These are phyloP conservation scores for Quercus phellos DNA, from an alignment of 331 rosid species.

Conservation along the genomic window DNA sequence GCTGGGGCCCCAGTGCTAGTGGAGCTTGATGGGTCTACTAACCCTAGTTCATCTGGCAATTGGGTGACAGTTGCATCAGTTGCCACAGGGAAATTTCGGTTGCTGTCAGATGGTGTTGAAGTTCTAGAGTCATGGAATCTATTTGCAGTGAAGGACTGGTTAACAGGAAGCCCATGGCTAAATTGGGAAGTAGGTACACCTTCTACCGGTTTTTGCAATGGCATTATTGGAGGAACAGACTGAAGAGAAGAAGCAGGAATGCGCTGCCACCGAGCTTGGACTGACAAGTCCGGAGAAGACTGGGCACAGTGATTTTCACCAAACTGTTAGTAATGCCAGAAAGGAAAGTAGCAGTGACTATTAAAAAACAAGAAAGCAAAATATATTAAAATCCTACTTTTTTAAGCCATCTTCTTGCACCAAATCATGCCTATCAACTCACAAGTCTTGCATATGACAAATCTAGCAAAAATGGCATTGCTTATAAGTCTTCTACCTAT, in stretches of 20 bases:
- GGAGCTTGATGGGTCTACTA: slow-evolving; percentile 52
- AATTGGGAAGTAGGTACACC: slow-evolving; percentile 51
- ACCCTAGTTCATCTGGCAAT: slow-evolving; percentile 73
- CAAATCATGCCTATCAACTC: background rate
- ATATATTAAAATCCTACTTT: background rate
- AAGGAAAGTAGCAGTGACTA: background rate
- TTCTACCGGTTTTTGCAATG: slow-evolving; percentile 58
- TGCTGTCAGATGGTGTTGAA: slow-evolving; percentile 55
- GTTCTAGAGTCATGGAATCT: slow-evolving; percentile 52
- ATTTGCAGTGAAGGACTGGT: slow-evolving; percentile 45
- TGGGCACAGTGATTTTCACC: slow-evolving; percentile 33
- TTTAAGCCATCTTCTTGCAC: background rate
- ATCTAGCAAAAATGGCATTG: background rate
- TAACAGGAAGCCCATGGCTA: slow-evolving; percentile 52
- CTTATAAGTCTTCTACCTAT: background rate
- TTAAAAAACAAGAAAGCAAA: background rate
- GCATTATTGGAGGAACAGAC: slow-evolving; percentile 63
- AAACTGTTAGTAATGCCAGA: slow-evolving; percentile 16
- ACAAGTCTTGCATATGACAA: background rate
- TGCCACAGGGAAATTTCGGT: slow-evolving; percentile 45
- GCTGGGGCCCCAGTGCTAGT: slow-evolving; percentile 38
- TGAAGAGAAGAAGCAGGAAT: slow-evolving; percentile 56
- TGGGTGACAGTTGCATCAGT: slow-evolving; percentile 54
- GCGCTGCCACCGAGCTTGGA: slow-evolving; percentile 81
- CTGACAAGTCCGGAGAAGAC: slow-evolving; percentile 82